Base-by-base conservation (phyloP, 352 stramenopile genomes). In the Plasmopara muralis region DNA sequence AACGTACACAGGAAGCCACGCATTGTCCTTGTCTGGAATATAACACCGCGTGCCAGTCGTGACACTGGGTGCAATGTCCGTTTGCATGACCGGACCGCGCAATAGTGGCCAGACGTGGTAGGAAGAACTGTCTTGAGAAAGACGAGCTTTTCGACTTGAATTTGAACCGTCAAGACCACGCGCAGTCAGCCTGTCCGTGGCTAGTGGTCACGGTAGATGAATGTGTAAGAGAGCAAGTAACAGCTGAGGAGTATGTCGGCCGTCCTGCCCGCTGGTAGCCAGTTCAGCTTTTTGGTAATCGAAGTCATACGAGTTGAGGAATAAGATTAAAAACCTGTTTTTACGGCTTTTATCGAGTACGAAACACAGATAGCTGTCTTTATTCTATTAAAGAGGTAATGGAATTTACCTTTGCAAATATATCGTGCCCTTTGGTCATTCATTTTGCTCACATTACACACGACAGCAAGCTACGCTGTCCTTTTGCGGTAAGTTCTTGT, bases 1-100 rank as follows among this genome's bases (percentile, higher is more conserved):
- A 16, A 90, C 74, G 44, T 75, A 72, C 43, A 86, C 82, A 12
- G 78, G 82, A 28, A 92, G 57, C 82, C 82, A 92, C 29, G 87
- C 72, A 10, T 66, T 62, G 2, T 68, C 54, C 37, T 74, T 59
- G 55, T 92, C 82, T 0, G 78, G 73, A 51, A 89, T 77, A 64
- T 87, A 92, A 59, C 81, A 92, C 15, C 76, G 70, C 47, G 77
- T 70, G 25, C 81, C 81, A 20, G 83, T 66, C 5, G 73, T 68
- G 15, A 87, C 58, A 43, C 64, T 76, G 2, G 69, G 60, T 35
- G 55, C 49, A 44, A 55, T 49, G 28, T 66, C 40, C 46, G 59
- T 57, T 10, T 29, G 20, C 40, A 59, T 61, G 29, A 16, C 20
- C 31, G n/a, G 50, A 40, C 35, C 38, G 50, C 39, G 30, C 42